Evolutionary conservation across 768 basidiomycete species (phyloP).

Genomic region (Tricholoma terreum): DNA sequence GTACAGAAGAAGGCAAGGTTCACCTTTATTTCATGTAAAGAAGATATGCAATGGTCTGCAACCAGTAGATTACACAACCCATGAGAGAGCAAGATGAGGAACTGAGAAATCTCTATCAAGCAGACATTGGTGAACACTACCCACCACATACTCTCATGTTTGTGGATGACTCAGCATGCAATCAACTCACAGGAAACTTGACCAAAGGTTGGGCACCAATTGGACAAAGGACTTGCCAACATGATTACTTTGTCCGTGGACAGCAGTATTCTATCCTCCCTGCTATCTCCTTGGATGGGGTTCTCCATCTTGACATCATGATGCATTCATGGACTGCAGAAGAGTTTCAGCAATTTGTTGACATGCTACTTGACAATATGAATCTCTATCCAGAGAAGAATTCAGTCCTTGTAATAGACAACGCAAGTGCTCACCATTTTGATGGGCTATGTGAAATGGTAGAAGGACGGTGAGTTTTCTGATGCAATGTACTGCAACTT

Average conservation of each 20-base stretch:
- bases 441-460: slow-evolving; percentile 19
- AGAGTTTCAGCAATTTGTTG: slow-evolving; percentile 20
- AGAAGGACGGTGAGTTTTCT: slow-evolving; percentile 11
- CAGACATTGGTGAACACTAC: slow-evolving; percentile 9
- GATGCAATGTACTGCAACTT: neutral
- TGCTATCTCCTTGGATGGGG: slow-evolving; percentile 27
- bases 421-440: slow-evolving; percentile 29
- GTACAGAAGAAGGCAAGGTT: no score
- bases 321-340: slow-evolving; percentile 22
- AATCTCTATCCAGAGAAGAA: slow-evolving; percentile 26
- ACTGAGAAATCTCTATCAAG: no score
- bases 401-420: slow-evolving; percentile 35
- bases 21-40: no score
- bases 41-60: no score
- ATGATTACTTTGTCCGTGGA: slow-evolving; percentile 27
- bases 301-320: slow-evolving; percentile 26
- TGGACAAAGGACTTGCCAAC: slow-evolving; percentile 19
- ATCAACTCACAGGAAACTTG: slow-evolving; percentile 21
- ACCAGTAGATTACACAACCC: no score
- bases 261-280: slow-evolving; percentile 32
- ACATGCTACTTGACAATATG: slow-evolving; percentile 26
- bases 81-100: no score
- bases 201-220: slow-evolving; percentile 21
- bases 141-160: slow-evolving; percentile 20
- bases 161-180: slow-evolving; percentile 29